Evolutionary conservation across 768 basidiomycete species (phyloP), one percentile per base, ranked within the genome.

Genomic region (Boletus eberwhitei): DNA sequence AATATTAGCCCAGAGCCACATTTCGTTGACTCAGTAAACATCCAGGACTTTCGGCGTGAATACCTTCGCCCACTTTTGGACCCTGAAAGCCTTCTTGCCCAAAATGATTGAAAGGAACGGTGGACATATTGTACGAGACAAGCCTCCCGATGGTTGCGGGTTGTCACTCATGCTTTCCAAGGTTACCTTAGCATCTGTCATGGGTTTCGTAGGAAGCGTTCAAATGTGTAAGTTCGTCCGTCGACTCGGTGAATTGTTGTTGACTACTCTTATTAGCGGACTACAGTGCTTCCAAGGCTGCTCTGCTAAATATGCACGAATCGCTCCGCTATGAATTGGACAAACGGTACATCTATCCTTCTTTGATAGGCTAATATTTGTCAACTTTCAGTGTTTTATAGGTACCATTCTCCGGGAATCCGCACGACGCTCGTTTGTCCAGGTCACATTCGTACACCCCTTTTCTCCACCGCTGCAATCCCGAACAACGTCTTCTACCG

Each of bases 271-370:
- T 36, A 34, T 21, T 52, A 92, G 90, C 86, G 64, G 93, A 96
- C 73, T 98, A 99, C 69, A 80, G 79, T 68, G 92, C 93, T 9
- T 93, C 92, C 24, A 99, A 99, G 74, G 90, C 93, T 12, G 94
- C 95, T n/a, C 66, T 89, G 21, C 75, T 90, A 16, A 81, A 82
- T 32, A 71, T 98, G 42, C 85, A 96, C 61, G 89, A 94, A 59
- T 86, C 89, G 14, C 78, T 99, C 49, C 82, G 93, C 48, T 89
- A 86, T 61, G 96, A 99, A 69, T 82, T 98, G 17, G 88, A 94
- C 68, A 83, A 87, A 41, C 75, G 79, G 87, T 89, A 69, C 49
- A 66, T 57, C n/a, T 5, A 50, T 45, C 36, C 52, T 46, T 45
- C 36, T 36, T 37, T n/a, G 17, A 41, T n/a, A 3, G 2, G 24